phyloP scores from a whole-genome alignment of 257 asterid species.

The Cruciata laevipes region DNA sequence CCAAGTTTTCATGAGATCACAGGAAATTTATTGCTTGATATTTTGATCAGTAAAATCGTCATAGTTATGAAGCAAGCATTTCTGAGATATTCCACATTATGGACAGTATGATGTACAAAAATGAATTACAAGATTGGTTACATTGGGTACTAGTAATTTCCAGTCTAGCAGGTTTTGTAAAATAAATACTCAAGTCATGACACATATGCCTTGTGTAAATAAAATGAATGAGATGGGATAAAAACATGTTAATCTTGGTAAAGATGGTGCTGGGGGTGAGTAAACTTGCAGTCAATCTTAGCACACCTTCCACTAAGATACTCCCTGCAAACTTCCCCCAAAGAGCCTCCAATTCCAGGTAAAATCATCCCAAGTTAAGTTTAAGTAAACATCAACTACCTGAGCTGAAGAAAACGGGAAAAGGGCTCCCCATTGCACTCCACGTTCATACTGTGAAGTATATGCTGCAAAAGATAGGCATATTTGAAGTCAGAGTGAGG shows the following conservation, averaged over 20 bases:
- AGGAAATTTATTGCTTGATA: not conserved
- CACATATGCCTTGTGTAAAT: too few species aligned
- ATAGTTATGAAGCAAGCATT: not conserved
- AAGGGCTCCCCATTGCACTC: too few species aligned
- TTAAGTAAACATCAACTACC: too few species aligned
- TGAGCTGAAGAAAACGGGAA: too few species aligned
- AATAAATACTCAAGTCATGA: too few species aligned
- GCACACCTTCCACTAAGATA: constrained; percentile 83
- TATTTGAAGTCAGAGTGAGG: not conserved
- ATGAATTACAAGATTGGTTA: not conserved
- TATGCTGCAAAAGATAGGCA: constrained; percentile 61
- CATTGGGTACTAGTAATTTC: too few species aligned
- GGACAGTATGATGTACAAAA: not conserved
- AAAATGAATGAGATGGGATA: too few species aligned
- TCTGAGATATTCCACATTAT: not conserved
- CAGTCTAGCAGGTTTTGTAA: too few species aligned
- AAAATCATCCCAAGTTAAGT: too few species aligned
- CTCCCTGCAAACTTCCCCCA: constrained; percentile 93
- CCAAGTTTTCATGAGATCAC: not conserved
- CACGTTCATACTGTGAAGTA: constrained; percentile 86
- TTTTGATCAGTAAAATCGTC: not conserved
- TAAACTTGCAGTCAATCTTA: constrained; percentile 67
- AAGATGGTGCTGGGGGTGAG: constrained; percentile 84
- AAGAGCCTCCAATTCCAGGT: constrained; percentile 85
- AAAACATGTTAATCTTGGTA: not conserved